Evolutionary conservation across 176 grass and related monocot genomes (phyloP).

Genomic region (Bolboschoenus planiculmis): DNA sequence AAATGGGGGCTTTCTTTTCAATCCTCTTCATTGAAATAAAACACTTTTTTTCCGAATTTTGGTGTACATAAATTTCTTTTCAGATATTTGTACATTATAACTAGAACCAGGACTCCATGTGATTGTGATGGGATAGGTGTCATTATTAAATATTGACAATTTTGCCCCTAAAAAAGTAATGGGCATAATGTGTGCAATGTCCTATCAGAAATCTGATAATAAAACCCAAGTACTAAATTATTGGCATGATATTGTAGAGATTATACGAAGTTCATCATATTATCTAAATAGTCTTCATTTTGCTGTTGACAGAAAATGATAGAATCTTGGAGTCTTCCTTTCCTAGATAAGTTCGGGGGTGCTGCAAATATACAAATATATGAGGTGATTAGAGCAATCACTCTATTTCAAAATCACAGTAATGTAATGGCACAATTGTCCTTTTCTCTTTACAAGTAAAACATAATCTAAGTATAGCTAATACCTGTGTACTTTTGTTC

Average conservation of each 20-base stretch:
- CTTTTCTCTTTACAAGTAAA: background rate
- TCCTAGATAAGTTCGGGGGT: constrained; percentile 30
- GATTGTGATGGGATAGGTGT: background rate
- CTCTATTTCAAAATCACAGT: background rate
- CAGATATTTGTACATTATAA: background rate
- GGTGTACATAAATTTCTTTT: background rate
- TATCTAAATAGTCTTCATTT: constrained; percentile 5
- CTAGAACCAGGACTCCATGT: background rate
- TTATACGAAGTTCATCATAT: background rate
- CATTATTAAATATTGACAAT: background rate
- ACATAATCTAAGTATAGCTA: background rate
- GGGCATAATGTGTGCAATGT: background rate
- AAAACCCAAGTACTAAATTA: background rate
- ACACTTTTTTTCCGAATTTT: background rate
- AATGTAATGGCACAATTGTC: background rate
- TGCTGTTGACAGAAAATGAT: background rate
- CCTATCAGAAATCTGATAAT: background rate
- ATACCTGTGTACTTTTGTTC: constrained; percentile 20
- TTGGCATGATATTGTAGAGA: background rate
- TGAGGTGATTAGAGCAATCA: constrained; percentile 27
- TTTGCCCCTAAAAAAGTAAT: background rate
- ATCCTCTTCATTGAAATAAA: background rate
- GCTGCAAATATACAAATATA: constrained; percentile 32
- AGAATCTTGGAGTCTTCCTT: constrained; percentile 34
- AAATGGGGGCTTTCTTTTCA: background rate